Evolutionary conservation across 441 rosid species (phyloP).

Genomic region (Dalechampia spathulata): DNA sequence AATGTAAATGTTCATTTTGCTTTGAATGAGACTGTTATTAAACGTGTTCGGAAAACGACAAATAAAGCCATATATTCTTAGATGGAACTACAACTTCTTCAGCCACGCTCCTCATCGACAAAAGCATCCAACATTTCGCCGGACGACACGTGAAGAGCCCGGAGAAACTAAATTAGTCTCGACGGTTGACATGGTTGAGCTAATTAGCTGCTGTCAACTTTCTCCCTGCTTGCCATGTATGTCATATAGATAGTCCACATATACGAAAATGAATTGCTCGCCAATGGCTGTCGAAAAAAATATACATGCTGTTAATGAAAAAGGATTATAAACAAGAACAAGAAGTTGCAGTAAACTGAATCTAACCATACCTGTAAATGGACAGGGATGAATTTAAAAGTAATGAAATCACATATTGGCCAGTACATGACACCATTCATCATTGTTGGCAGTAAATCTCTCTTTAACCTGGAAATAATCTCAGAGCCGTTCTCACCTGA

Average conservation of each 20-base stretch:
- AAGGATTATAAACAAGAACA: no score
- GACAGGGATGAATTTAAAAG: slow-evolving; percentile 68
- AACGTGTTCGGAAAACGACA: no score
- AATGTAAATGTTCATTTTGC: no score
- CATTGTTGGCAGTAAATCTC: slow-evolving; percentile 72
- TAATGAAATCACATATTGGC: slow-evolving; percentile 86
- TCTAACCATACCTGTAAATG: slow-evolving; percentile 76
- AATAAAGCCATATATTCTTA: no score
- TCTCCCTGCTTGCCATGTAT: slow-evolving; percentile 67
- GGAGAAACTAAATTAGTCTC: no score
- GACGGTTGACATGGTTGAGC: no score
- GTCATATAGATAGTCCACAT: slow-evolving; percentile 83
- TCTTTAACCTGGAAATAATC: slow-evolving; percentile 60
- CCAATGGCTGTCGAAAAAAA: slow-evolving; percentile 54
- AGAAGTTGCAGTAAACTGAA: not conserved
- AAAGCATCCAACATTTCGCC: no score
- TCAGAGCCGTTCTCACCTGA: slow-evolving; percentile 60
- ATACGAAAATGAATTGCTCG: slow-evolving; percentile 86
- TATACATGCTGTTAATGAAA: not conserved
- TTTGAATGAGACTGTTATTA: no score
- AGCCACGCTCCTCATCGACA: no score
- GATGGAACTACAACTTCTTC: no score
- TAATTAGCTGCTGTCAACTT: slow-evolving; percentile 33
- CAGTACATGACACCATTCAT: slow-evolving; percentile 73
- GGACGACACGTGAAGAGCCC: no score